A percentile compares a stretch with the other conserved stretches of the same genome.
Conservation (phyloP, 106 monocot species). For the Acorus gramineus region DNA sequence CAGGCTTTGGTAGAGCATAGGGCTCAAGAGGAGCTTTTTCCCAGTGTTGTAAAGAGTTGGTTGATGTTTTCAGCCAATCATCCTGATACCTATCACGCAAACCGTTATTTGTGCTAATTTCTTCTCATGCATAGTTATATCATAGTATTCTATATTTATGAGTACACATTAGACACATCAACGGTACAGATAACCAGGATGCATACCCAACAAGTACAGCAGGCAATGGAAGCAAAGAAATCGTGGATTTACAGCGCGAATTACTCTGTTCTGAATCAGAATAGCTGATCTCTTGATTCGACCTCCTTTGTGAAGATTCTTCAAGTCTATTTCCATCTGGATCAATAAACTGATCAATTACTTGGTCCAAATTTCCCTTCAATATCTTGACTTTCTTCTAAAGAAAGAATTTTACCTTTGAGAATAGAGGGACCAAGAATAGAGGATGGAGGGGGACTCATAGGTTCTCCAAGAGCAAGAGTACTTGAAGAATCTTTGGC, state of each 20-base stretch:
- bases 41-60: conserved; percentile 56
- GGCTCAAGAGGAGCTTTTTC: conserved; percentile 96
- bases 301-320: conserved; percentile 53
- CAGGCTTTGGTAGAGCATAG: conserved; percentile 84
- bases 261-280: conserved; percentile 44
- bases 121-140: too few relatives aligned
- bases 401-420: conserved; percentile 35
- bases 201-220: conserved; percentile 86
- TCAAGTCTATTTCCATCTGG: conserved; percentile 60
- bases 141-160: too few relatives aligned
- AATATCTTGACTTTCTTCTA: too few relatives aligned
- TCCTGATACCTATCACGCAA: conserved; percentile 74
- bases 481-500: conserved; percentile 54
- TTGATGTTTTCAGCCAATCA: conserved; percentile 92
- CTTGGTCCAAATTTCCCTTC: too few relatives aligned
- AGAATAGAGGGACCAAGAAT: conserved; percentile 30
- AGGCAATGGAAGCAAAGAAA: conserved; percentile 65
- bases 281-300: conserved; percentile 38
- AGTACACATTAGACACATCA: neutral
- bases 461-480: conserved; percentile 50
- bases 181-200: neutral
- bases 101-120: neutral
- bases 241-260: conserved; percentile 35
- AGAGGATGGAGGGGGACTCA: conserved; percentile 51
- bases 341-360: neutral